Percentiles rank a stretch among this genome's conserved stretches.
These are phyloP conservation scores for Lachancea lanzarotensis DNA, from an alignment of 805 yeast species.

Conservation along the genomic window DNA sequence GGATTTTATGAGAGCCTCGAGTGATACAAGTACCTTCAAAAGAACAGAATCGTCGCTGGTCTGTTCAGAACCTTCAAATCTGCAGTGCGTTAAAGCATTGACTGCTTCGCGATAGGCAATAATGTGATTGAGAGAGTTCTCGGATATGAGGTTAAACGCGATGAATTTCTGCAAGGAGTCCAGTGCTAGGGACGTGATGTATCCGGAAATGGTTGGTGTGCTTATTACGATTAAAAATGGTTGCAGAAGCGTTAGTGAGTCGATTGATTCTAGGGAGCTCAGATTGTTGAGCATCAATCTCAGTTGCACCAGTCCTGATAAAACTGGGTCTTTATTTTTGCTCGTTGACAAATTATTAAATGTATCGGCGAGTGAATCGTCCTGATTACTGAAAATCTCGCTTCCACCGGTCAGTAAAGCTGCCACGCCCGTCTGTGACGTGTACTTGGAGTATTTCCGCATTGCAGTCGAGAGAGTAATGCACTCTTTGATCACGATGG, in stretches of 20 bases:
- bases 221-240: constrained; percentile 83
- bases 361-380: constrained; percentile 34
- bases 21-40: constrained; percentile 68
- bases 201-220: constrained; percentile 79
- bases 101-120: constrained; percentile 41
- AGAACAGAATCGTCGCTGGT: constrained; percentile 87
- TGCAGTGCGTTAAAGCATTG: constrained; percentile 77
- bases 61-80: constrained; percentile 93
- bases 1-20: constrained; percentile 63
- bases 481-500: constrained; percentile 84
- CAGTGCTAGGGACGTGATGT: constrained; percentile 75
- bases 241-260: constrained; percentile 65
- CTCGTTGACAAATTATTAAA: constrained; percentile 28
- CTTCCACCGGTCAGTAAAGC: constrained; percentile 67
- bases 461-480: constrained; percentile 79
- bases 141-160: constrained; percentile 58
- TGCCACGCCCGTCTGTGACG: constrained; percentile 66
- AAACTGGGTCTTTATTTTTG: constrained; percentile 50
- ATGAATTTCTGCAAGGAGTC: constrained; percentile 69
- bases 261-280: constrained; percentile 47
- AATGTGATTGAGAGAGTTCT: constrained; percentile 53
- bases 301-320: constrained; percentile 74
- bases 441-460: constrained; percentile 76
- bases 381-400: constrained; percentile 44
- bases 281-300: constrained; percentile 61